Percentiles rank a stretch among this genome's conserved stretches.
Conservation (phyloP, 1,284 basidiomycete genomes). For the Kwoniella shivajii region DNA sequence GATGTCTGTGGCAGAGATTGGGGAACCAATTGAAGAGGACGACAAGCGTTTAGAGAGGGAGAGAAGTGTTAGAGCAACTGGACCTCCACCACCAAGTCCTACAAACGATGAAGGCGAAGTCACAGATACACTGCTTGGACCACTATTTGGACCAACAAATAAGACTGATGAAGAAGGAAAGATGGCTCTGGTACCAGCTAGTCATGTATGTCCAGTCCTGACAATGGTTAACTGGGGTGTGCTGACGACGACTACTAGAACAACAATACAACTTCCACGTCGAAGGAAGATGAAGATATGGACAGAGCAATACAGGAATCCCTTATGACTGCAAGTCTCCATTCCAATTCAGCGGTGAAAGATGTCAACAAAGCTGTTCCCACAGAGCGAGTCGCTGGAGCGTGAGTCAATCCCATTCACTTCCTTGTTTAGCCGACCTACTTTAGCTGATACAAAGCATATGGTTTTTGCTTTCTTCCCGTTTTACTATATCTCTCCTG, state of each 20-base stretch:
- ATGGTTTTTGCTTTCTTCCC: no score
- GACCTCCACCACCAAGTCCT: slow-evolving; percentile 45
- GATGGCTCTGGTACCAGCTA: slow-evolving; percentile 28
- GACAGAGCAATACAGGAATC: slow-evolving; percentile 49
- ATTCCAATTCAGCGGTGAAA: slow-evolving; percentile 29
- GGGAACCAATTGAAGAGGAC: slow-evolving; percentile 12
- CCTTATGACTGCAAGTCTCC: slow-evolving; percentile 50
- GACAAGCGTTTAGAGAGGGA: slow-evolving; percentile 27
- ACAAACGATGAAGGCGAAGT: slow-evolving; percentile 6
- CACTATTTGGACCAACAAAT: slow-evolving; percentile 44
- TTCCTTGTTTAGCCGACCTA: no score
- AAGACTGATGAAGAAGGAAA: slow-evolving; percentile 40
- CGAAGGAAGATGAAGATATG: slow-evolving; percentile 47
- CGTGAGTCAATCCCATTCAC: slow-evolving; percentile 32
- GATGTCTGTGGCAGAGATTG: slow-evolving; percentile 14
- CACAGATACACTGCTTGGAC: slow-evolving; percentile 4
- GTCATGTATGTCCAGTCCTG: slow-evolving; percentile 8
- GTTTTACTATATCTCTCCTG: neutral
- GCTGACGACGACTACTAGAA: neutral
- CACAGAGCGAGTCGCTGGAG: slow-evolving; percentile 22
- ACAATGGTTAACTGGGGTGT: neutral
- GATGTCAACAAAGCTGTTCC: slow-evolving; percentile 25
- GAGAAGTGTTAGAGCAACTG: slow-evolving; percentile 40
- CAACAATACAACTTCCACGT: slow-evolving; percentile 14
- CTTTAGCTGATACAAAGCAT: no score